phyloP scores from a whole-genome alignment of 352 stramenopile species.

The Pythium insidiosum region DNA sequence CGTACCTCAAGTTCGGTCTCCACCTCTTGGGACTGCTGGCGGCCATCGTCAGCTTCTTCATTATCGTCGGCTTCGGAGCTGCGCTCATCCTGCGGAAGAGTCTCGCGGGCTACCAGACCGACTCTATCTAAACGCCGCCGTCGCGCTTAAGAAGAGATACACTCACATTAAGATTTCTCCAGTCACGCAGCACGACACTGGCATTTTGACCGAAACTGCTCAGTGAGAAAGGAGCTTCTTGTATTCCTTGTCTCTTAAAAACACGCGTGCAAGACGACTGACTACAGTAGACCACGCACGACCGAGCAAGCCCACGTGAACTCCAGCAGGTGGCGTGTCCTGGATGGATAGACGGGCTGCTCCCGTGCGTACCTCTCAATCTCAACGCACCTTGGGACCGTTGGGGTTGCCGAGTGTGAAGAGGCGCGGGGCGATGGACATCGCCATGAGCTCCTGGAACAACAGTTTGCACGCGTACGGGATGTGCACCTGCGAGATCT shows the following conservation, averaged over 20 bases:
- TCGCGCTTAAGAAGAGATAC: too few species aligned
- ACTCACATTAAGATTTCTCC: too few species aligned
- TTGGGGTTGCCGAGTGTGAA: slow-evolving; percentile 91
- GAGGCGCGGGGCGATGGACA: slow-evolving; percentile 98
- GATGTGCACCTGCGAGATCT: slow-evolving; percentile 96
- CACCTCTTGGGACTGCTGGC: slow-evolving; percentile 60
- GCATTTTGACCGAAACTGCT: too few species aligned
- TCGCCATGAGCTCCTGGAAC: slow-evolving; percentile 99
- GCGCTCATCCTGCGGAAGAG: slow-evolving; percentile 68
- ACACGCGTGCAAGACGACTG: too few species aligned
- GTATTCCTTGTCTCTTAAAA: too few species aligned
- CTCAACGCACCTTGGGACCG: slow-evolving; percentile 32
- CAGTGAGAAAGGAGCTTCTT: too few species aligned
- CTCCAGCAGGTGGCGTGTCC: too few species aligned
- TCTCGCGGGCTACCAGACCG: slow-evolving; percentile 75
- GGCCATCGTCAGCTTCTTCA: slow-evolving; percentile 66
- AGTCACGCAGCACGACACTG: too few species aligned
- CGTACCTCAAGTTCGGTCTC: slow-evolving; percentile 54
- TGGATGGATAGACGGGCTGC: too few species aligned
- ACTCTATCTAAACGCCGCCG: slow-evolving; percentile 82
- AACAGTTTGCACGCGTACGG: slow-evolving; percentile 99
- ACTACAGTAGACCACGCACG: too few species aligned
- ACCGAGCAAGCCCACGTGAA: too few species aligned
- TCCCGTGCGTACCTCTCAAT: too few species aligned
- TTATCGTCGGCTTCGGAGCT: slow-evolving; percentile 56